Conservation (phyloP, 495 filamentous ascomycete species). For the Aspergillus campestris region DNA sequence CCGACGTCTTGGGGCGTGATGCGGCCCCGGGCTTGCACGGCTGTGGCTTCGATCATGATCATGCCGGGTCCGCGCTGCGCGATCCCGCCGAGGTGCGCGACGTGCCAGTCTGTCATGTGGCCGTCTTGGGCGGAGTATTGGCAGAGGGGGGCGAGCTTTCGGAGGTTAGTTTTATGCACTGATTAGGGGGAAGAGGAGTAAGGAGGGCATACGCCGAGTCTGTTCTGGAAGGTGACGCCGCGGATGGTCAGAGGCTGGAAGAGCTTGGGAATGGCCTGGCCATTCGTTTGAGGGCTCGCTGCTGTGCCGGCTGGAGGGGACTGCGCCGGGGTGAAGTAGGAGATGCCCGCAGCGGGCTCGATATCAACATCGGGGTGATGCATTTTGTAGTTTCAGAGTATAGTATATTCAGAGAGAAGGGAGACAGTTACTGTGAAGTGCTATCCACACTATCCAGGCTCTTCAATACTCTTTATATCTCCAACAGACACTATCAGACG, state of each 20-base stretch:
- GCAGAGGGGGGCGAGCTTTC: slow-evolving; percentile 54
- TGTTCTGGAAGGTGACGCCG: slow-evolving; percentile 43
- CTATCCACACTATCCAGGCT: too few relatives aligned
- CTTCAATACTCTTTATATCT: too few relatives aligned
- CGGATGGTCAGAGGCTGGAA: slow-evolving; percentile 51
- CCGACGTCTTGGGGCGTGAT: slow-evolving; percentile 68
- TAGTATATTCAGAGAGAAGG: too few relatives aligned
- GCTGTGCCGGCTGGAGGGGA: slow-evolving; percentile 51
- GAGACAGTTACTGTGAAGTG: too few relatives aligned
- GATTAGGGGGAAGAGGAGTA: too few relatives aligned
- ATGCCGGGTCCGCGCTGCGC: slow-evolving; percentile 59
- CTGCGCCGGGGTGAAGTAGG: slow-evolving; percentile 57
- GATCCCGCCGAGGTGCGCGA: slow-evolving; percentile 50
- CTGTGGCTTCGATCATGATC: slow-evolving; percentile 64
- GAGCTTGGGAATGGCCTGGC: slow-evolving; percentile 49
- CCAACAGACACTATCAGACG: too few relatives aligned
- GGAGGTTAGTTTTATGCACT: too few relatives aligned
- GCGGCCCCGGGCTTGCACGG: slow-evolving; percentile 61
- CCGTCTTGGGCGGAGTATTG: slow-evolving; percentile 62
- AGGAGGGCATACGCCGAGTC: slow-evolving; percentile 39
- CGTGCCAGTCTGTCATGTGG: slow-evolving; percentile 55
- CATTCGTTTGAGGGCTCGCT: slow-evolving; percentile 40
- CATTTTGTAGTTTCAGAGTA: neutral
- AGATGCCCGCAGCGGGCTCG: slow-evolving; percentile 36
- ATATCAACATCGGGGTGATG: slow-evolving; percentile 8